Percentiles rank a stretch among this genome's conserved stretches.
Conservation (phyloP, 768 basidiomycete genomes). For the Boletellus emodensis region DNA sequence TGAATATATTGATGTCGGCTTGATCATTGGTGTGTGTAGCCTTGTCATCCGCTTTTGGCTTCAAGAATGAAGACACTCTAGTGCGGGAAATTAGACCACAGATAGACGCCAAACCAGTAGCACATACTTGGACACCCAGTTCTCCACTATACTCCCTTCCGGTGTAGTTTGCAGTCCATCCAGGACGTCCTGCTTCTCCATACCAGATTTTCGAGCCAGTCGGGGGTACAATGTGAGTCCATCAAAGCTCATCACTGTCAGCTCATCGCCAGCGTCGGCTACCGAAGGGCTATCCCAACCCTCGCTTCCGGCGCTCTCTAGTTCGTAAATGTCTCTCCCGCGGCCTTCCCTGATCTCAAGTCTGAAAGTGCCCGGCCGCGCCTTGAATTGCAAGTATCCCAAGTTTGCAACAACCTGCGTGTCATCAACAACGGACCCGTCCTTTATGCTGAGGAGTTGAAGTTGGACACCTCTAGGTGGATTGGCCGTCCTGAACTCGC, state of each 20-base stretch:
- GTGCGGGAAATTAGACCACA: not conserved
- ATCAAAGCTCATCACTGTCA: constrained; percentile 86
- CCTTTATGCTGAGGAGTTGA: constrained; percentile 56
- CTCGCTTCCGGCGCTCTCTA: constrained; percentile 85
- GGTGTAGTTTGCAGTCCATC: constrained; percentile 38
- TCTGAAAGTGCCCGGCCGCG: constrained; percentile 82
- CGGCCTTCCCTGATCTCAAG: constrained; percentile 81
- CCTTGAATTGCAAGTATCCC: constrained; percentile 95
- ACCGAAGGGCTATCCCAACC: constrained; percentile 83
- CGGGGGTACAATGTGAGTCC: constrained; percentile 87
- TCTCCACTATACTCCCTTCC: constrained; percentile 42
- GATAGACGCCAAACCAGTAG: not conserved
- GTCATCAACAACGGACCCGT: constrained; percentile 57
- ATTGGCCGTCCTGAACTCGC: constrained; percentile 57
- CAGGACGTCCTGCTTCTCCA: constrained; percentile 81
- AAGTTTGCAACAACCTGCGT: constrained; percentile 93
- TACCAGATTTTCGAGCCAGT: constrained; percentile 63
- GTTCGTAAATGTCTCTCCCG: constrained; percentile 71
- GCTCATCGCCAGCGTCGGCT: constrained; percentile 61
- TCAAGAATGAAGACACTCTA: constrained; percentile 48
- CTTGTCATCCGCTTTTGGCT: constrained; percentile 22
- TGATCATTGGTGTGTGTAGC: constrained; percentile 37
- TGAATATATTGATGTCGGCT: constrained; percentile 98
- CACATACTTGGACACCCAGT: constrained; percentile 50
- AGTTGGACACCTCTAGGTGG: constrained; percentile 92